Percentiles rank a stretch among this genome's conserved stretches.
Evolutionary conservation across 441 rosid species (phyloP).

Genomic region (Croton laevigatus): DNA sequence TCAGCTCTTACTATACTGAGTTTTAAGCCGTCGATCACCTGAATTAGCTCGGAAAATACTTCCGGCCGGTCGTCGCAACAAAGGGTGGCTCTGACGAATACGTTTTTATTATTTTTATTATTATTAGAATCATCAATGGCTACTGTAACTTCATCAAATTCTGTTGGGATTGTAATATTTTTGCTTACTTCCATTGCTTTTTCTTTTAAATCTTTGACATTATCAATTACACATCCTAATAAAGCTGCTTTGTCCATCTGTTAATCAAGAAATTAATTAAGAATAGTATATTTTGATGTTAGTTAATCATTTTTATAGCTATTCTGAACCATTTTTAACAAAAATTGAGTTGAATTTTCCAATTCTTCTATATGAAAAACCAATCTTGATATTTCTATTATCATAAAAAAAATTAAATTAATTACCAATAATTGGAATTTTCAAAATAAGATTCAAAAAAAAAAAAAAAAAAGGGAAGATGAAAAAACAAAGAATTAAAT

Average conservation of each 20-base stretch:
- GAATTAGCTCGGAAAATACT: slow-evolving; percentile 57
- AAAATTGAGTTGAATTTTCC: not conserved
- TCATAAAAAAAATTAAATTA: no score
- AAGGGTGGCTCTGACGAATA: slow-evolving; percentile 53
- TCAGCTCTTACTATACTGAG: slow-evolving; percentile 58
- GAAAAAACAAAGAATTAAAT: not conserved
- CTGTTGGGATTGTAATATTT: slow-evolving; percentile 54
- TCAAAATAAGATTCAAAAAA: not conserved
- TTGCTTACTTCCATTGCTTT: slow-evolving; percentile 56
- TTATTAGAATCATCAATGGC: slow-evolving; percentile 37
- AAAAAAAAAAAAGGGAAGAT: not conserved
- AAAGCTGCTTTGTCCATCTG: slow-evolving; percentile 97
- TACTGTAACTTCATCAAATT: slow-evolving; percentile 66
- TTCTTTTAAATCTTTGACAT: slow-evolving; percentile 67
- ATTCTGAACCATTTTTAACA: no score
- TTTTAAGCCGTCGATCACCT: slow-evolving; percentile 47
- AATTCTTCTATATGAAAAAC: no score
- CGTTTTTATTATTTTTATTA: slow-evolving; percentile 13
- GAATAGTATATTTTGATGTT: no score
- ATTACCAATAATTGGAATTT: not conserved
- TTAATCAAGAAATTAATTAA: not conserved
- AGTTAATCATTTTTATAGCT: no score
- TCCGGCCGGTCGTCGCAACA: slow-evolving; percentile 91
- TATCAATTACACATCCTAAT: slow-evolving; percentile 66
- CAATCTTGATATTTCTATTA: not conserved